Base-by-base conservation (phyloP, 805 yeast species). In the Komagataella kurtzmanii region DNA sequence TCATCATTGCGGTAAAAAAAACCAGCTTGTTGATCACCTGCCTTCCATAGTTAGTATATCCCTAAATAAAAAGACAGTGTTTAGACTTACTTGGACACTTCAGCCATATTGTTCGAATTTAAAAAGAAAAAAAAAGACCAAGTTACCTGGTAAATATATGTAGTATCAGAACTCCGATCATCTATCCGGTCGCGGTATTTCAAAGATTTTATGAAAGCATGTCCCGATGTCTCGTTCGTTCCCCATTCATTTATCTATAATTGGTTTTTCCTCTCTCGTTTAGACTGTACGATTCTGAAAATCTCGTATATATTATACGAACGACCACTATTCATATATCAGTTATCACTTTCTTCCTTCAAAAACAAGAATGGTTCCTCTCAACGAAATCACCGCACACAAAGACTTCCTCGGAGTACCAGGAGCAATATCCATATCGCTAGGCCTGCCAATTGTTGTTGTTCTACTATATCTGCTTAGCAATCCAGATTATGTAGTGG, bases 1-100 rank as follows among this genome's bases (percentile, higher is more conserved):
- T 79, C 93, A 86, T 86, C 53, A 86, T 81, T 5, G 74, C 83
- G 12, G 95, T 85, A 72, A 83, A 85, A 59, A 83, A 73, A 65
- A 85, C 73, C 53, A 86, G 75, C 65, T 85, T 86, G 55, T 72
- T 74, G 45, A 85, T 67, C 51, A 85, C 93, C 19, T 79, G 64
- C 57, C 85, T 81, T 56, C 40, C 21, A 7, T 17, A 44, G 50
- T 47, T 55, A 51, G 54, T 19, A 40, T 2, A 17, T 24, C 17
- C 30, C 6, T n/a, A 17, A 24, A 19, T 36, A n/a, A 6, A 17
- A 10, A 17, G 10, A 8, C 43, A 8, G 48, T n/a, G 8, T 3
- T 10, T 10, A 21, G 17, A 62, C 70, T 57, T 63, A 65, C 68
- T 67, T 54, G 40, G 70, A 69, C 19, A 66, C 64, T 49, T 66